These are phyloP conservation scores for Cryomyces minteri DNA, from an alignment of 495 filamentous ascomycete genomes.

Conservation along the genomic window DNA sequence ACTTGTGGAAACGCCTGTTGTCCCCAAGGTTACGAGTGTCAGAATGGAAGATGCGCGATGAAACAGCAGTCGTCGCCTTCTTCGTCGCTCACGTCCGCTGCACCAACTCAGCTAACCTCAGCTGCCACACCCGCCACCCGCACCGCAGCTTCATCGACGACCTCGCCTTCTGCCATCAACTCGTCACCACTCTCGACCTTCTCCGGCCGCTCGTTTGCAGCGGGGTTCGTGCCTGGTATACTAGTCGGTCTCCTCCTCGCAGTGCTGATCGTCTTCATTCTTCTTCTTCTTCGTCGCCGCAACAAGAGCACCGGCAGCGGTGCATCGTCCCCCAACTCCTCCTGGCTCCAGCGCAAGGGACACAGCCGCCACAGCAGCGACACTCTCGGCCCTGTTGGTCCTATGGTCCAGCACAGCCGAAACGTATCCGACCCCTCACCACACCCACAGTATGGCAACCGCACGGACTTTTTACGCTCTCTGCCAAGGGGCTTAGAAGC, in stretches of 20 bases:
- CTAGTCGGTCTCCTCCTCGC: slow-evolving; percentile 31
- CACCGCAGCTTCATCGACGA: not conserved
- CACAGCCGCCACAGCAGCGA: too few relatives aligned
- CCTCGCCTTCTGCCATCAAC: slow-evolving; percentile 11
- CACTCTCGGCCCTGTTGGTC: too few relatives aligned
- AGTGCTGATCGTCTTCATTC: slow-evolving; percentile 25
- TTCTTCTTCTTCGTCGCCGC: slow-evolving; percentile 22
- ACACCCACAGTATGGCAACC: slow-evolving; percentile 26
- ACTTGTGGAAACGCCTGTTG: slow-evolving; percentile 34
- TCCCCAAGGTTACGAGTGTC: slow-evolving; percentile 64
- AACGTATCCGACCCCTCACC: slow-evolving; percentile 31
- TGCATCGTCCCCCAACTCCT: slow-evolving; percentile 22
- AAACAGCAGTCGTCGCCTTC: slow-evolving; percentile 1
- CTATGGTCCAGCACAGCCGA: too few relatives aligned
- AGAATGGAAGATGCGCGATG: slow-evolving; percentile 26
- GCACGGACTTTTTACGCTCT: slow-evolving; percentile 39
- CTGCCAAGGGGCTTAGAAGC: not conserved
- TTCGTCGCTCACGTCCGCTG: not conserved
- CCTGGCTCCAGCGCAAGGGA: not conserved
- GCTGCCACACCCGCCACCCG: slow-evolving; percentile 12
- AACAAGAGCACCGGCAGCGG: slow-evolving; percentile 16
- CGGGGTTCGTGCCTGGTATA: slow-evolving; percentile 46
- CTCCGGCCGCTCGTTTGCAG: slow-evolving; percentile 30
- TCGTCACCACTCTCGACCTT: slow-evolving; percentile 15
- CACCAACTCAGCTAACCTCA: not conserved